A percentile compares a stretch with the other conserved stretches of the same genome.
These are phyloP conservation scores for Cladosporium halotolerans DNA, from an alignment of 2,329 filamentous ascomycete genomes.

Conservation along the genomic window DNA sequence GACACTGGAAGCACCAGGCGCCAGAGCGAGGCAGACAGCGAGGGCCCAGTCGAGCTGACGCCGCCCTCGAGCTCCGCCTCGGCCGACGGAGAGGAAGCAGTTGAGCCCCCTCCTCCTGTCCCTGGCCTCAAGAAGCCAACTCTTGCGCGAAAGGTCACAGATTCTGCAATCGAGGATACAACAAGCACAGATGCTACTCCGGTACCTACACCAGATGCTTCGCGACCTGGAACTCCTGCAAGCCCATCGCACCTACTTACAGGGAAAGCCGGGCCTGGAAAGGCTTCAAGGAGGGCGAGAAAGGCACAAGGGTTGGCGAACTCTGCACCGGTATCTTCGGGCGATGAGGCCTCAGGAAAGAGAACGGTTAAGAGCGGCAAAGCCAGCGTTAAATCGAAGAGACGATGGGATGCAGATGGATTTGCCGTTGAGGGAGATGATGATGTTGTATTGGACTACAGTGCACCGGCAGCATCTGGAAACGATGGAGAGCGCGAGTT, in stretches of 20 bases:
- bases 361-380: slow-evolving; percentile 43
- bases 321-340: slow-evolving; percentile 66
- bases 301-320: slow-evolving; percentile 52
- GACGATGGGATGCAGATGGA: slow-evolving; percentile 89
- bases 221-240: slow-evolving; percentile 68
- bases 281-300: slow-evolving; percentile 73
- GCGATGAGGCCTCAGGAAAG: slow-evolving; percentile 63
- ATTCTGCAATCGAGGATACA: slow-evolving; percentile 24
- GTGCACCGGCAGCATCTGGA: slow-evolving; percentile 50
- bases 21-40: slow-evolving; percentile 24
- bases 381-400: slow-evolving; percentile 68
- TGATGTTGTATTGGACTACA: slow-evolving; percentile 80
- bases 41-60: slow-evolving; percentile 42
- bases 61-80: slow-evolving; percentile 45
- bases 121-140: slow-evolving; percentile 41
- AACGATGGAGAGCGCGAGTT: slow-evolving; percentile 43
- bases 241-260: slow-evolving; percentile 58
- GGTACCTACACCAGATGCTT: slow-evolving; percentile 64
- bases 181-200: slow-evolving; percentile 65
- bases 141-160: slow-evolving; percentile 6
- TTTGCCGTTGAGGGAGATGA: slow-evolving; percentile 77
- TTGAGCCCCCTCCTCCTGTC: slow-evolving; percentile 48
- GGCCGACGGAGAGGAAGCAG: slow-evolving; percentile 39
- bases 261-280: slow-evolving; percentile 68
- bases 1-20: slow-evolving; percentile 43